A percentile compares a stretch with the other conserved stretches of the same genome.
Evolutionary conservation across 2,329 filamentous ascomycete species (phyloP).

Genomic region (Coleophoma crateriformis): DNA sequence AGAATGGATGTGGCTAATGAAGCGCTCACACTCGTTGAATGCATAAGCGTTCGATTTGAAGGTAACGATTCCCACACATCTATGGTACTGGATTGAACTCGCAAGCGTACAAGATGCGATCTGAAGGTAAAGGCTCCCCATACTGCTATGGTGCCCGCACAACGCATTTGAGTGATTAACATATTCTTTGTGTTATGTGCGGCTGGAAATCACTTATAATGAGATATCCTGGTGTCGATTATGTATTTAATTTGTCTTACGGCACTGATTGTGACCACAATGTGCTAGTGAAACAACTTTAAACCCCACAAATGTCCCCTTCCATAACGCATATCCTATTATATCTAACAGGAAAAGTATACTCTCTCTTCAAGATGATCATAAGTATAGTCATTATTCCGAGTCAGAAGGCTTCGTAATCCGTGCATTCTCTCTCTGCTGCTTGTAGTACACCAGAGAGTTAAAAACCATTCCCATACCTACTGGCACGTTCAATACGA

Average conservation of each 20-base stretch:
- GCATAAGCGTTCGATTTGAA: too few species aligned
- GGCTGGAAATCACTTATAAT: not conserved
- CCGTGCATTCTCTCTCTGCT: slow-evolving; percentile 8
- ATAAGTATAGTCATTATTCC: slow-evolving; percentile 8
- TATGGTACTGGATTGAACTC: too few species aligned
- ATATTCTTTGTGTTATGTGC: too few species aligned
- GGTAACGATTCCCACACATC: too few species aligned
- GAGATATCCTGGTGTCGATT: slow-evolving; percentile 6
- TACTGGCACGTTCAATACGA: slow-evolving; percentile 7
- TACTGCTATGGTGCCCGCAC: too few species aligned
- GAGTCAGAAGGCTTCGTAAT: slow-evolving; percentile 7
- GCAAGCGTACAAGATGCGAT: too few species aligned
- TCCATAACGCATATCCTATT: not conserved
- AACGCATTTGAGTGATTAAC: too few species aligned
- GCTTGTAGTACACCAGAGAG: slow-evolving; percentile 7
- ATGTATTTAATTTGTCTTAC: slow-evolving; percentile 6
- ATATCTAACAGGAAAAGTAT: slow-evolving; percentile 7
- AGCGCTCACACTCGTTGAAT: too few species aligned
- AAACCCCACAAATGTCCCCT: slow-evolving; percentile 4
- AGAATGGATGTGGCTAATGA: too few species aligned
- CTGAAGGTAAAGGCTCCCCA: too few species aligned
- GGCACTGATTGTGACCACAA: slow-evolving; percentile 8
- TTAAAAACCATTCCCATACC: slow-evolving; percentile 6
- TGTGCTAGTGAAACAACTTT: slow-evolving; percentile 2
- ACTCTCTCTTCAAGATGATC: slow-evolving; percentile 6